phyloP scores from a whole-genome alignment of 1,284 basidiomycete genomes.

The Cutaneotrichosporon sp. region DNA sequence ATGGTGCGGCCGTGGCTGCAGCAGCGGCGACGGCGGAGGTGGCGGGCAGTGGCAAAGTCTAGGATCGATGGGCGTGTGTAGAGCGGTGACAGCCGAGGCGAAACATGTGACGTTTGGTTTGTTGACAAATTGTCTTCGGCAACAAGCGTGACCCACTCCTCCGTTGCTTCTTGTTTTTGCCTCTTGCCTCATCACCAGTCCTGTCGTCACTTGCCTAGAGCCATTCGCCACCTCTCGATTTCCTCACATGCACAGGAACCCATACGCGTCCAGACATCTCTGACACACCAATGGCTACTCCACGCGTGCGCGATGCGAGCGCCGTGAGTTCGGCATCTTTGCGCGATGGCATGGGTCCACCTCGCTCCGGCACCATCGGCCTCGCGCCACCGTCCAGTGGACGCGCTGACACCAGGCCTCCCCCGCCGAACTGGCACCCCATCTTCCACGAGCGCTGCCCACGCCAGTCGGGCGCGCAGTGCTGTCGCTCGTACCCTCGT shows the following conservation, averaged over 20 bases:
- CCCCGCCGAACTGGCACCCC: slow-evolving; percentile 16
- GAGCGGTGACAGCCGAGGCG: not conserved
- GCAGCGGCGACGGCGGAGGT: not conserved
- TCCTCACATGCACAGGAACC: not conserved
- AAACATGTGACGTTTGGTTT: not conserved
- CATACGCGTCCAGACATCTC: too few species aligned
- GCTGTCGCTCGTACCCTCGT: slow-evolving; percentile 14
- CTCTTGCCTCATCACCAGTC: too few species aligned
- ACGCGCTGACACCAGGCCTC: not conserved
- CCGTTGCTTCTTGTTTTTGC: too few species aligned
- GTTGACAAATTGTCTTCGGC: slow-evolving; percentile 1
- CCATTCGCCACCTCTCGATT: not conserved
- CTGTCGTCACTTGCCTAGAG: too few species aligned
- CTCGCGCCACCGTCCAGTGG: not conserved
- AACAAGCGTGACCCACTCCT: too few species aligned
- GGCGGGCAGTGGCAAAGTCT: not conserved
- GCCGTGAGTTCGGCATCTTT: slow-evolving; percentile 21
- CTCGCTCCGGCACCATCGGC: too few species aligned
- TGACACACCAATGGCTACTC: slow-evolving; percentile 18
- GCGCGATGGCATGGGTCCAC: too few species aligned
- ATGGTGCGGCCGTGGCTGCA: slow-evolving; percentile 14
- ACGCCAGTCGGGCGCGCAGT: not conserved
- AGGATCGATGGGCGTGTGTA: not conserved
- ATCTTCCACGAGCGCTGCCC: slow-evolving; percentile 12
- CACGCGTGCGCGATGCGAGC: slow-evolving; percentile 19